Evolutionary conservation across 176 grass and related monocot species (phyloP), one percentile per base, ranked within the genome.

Genomic region (Musa acuminata): DNA sequence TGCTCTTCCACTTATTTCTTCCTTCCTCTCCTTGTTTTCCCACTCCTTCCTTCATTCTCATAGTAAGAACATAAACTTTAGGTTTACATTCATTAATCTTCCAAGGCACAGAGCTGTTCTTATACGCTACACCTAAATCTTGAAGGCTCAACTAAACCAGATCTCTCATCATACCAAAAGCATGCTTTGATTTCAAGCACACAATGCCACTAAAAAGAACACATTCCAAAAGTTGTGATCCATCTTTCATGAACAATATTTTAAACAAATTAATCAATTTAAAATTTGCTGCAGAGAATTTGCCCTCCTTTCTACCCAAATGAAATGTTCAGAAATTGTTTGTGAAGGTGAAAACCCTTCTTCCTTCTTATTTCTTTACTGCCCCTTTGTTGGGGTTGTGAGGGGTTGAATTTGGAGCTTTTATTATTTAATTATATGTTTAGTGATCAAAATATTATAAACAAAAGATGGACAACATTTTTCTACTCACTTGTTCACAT

Each of bases 401-500:
- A 19, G 29, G 29, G 29, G 29, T 43, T 43, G 35, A 59, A 14
- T 8, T 8, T n/a, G 17, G 17, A n/a, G n/a, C n/a, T n/a, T n/a
- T 17, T 7, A 59, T n/a, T n/a, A 14, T 43, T 5, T 43, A 59
- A 59, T 8, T 6, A 8, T 59, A 14, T 8, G 17, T 59, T 59
- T n/a, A 8, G n/a, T 17, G 17, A 59, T 6, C 13, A 8, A 20
- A 59, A 59, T 8, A 17, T 16, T 19, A 19, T 57, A 19, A 57
- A 43, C 35, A 3, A 59, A 6, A 59, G 57, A 17, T 59, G 20
- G 16, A 70, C 17, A 69, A 49, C 50, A 52, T 53, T 17, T 8
- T 63, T 68, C 60, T 67, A 84, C 88, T 94, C 79, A 94, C 91
- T 99, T 91, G 88, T 91, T 99, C 62, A 99, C 95, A 64, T 99